Evolutionary conservation across 2,329 filamentous ascomycete species (phyloP).

Genomic region (Leptosphaerulina australis): DNA sequence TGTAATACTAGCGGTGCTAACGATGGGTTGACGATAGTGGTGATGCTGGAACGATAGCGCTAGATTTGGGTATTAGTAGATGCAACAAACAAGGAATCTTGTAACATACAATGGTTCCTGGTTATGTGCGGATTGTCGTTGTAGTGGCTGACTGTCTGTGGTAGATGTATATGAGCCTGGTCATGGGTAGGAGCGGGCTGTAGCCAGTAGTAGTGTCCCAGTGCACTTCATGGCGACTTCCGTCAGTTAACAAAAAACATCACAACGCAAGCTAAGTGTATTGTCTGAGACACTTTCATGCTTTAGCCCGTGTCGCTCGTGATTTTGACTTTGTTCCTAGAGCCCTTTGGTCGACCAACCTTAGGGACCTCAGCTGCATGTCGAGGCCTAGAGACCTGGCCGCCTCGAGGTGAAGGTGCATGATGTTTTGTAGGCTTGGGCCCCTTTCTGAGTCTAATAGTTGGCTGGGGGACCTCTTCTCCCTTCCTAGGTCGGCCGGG

Average conservation of each 20-base stretch:
- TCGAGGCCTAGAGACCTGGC: slow-evolving; percentile 1
- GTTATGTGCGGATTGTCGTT: neutral
- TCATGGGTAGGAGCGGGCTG: neutral
- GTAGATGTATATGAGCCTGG: neutral
- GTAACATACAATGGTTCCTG: neutral
- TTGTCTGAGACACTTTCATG: neutral
- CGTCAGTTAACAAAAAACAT: neutral
- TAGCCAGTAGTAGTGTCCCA: neutral
- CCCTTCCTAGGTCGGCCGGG: slow-evolving; percentile 3
- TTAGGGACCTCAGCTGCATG: neutral
- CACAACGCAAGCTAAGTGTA: neutral
- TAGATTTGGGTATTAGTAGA: neutral
- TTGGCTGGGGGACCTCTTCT: neutral
- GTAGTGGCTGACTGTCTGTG: too few species aligned
- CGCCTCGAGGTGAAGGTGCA: slow-evolving; percentile 12
- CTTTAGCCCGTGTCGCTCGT: neutral
- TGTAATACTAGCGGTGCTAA: too few species aligned
- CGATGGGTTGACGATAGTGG: neutral
- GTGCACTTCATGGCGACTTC: neutral
- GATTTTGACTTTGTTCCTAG: slow-evolving; percentile 21
- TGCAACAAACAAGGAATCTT: neutral
- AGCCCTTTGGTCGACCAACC: slow-evolving; percentile 26
- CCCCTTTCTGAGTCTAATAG: neutral
- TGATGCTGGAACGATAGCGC: neutral
- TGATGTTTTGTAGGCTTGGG: slow-evolving; percentile 1